Base-by-base conservation (phyloP, 1,284 basidiomycete genomes). In the Schizopora paradoxa region DNA sequence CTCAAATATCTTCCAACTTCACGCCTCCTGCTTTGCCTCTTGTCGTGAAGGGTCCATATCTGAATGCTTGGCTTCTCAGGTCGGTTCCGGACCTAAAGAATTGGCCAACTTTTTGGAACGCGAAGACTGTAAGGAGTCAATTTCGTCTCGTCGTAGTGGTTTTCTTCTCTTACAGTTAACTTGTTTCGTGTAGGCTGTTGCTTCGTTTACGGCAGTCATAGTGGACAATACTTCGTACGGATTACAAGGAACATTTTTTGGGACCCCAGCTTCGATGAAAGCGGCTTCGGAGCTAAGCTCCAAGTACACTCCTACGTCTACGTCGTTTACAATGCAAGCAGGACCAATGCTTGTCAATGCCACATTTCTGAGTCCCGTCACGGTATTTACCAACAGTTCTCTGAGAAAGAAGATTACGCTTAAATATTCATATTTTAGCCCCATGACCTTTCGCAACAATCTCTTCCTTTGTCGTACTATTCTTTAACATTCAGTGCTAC, bases 31-130 rank as follows among this genome's bases (percentile, higher is more conserved):
- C 57, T 14, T 43, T 60, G 41, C 64, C 62, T 21, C 58, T 66
- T 11, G 62, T 64, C 4, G 61, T 65, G 7, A 53, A 62, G 14
- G 61, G 63, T 13, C 63, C 65, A 5, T 67, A 65, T 43, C 53
- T 67, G 2, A 61, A 56, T 13, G 42, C 53, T 18, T 66, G 61
- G 58, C 35, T 61, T n/a, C n/a, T n/a, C n/a, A n/a, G n/a, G n/a
- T n/a, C n/a, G n/a, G n/a, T n/a, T n/a, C n/a, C n/a, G n/a, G n/a
- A n/a, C n/a, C n/a, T n/a, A n/a, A n/a, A n/a, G n/a, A n/a, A n/a
- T n/a, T n/a, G n/a, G n/a, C n/a, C n/a, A n/a, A n/a, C n/a, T n/a
- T n/a, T n/a, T n/a, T n/a, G n/a, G n/a, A n/a, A n/a, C n/a, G n/a
- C n/a, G n/a, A n/a, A n/a, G n/a, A n/a, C n/a, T n/a, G n/a, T n/a